Conservation (phyloP, 805 yeast species). For the Blastobotrys muscicola region DNA sequence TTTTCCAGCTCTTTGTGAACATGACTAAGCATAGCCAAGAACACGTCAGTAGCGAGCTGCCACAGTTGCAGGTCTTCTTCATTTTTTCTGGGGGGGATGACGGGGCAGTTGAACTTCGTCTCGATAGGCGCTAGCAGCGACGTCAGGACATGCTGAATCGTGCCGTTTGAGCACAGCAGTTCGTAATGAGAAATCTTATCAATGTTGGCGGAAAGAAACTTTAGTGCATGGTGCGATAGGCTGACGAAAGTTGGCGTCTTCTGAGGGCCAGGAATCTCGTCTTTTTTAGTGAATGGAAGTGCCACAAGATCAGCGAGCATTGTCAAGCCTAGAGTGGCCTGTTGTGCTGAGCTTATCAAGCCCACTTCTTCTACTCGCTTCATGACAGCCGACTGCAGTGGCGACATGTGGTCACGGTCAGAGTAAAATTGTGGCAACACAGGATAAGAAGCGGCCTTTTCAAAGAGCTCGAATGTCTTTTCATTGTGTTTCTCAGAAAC, state of each 20-base stretch:
- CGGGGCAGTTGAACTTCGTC: slow-evolving; percentile 14
- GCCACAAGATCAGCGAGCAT: slow-evolving; percentile 8
- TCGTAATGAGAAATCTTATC: background rate
- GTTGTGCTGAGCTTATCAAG: slow-evolving; percentile 9
- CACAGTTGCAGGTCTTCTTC: slow-evolving; percentile 13
- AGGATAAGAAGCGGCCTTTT: slow-evolving; percentile 63
- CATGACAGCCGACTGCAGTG: slow-evolving; percentile 53
- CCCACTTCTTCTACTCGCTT: slow-evolving; percentile 32
- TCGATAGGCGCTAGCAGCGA: slow-evolving; percentile 8
- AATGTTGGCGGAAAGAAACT: slow-evolving; percentile 2
- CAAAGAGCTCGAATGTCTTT: slow-evolving; percentile 47
- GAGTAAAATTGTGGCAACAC: slow-evolving; percentile 47
- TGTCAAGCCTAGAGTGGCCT: slow-evolving; percentile 7
- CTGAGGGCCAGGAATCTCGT: slow-evolving; percentile 5
- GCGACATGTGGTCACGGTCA: slow-evolving; percentile 51
- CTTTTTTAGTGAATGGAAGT: slow-evolving; percentile 11
- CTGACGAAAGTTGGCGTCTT: slow-evolving; percentile 11
- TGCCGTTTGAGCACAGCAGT: slow-evolving; percentile 3
- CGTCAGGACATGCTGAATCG: slow-evolving; percentile 7
- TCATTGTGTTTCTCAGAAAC: slow-evolving; percentile 32
- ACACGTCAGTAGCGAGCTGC: slow-evolving; percentile 15
- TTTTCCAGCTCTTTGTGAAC: slow-evolving; percentile 25
- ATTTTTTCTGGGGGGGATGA: background rate
- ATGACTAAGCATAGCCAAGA: slow-evolving; percentile 6
- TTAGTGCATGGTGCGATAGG: slow-evolving; percentile 7